Evolutionary conservation across 2,329 filamentous ascomycete species (phyloP), one percentile per base, ranked within the genome.

Genomic region (Parafenestella ontariensis): DNA sequence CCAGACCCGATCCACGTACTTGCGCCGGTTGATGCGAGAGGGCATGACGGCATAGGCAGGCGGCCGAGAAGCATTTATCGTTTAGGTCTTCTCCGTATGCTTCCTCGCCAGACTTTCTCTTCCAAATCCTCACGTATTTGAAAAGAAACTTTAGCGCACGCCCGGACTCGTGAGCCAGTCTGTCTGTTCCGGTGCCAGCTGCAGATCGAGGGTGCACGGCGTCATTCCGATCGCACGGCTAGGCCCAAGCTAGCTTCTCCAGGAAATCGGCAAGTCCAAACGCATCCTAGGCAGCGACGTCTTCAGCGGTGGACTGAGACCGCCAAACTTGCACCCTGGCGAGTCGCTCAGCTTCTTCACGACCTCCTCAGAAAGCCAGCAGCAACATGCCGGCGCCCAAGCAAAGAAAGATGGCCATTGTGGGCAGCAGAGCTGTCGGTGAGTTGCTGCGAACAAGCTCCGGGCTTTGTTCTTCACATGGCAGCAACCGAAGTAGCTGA

Each of bases 351-450:
- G 54, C 62, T 29, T 54, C 54, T 37, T 46, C 54, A 56, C 56
- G 44, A 31, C 51, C 54, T 50, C 52, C 24, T 46, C 50, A 43
- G 28, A 56, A 52, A 54, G 42, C 55, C 53, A 57, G 42, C 62
- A 69, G 45, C 64, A 70, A 65, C 42, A 91, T 91, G 88, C 83
- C 87, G 65, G 79, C 88, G 43, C 85, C 89, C 54, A 96, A 96
- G 79, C 92, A 96, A 79, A 85, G 93, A 71, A 97, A 97, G 84
- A 89, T 97, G 76, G 93, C 93, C 78, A 94, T 97, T 79, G 92
- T 97, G 61, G 93, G 93, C 80, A 96, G 91, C 80, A 88, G 93
- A 72, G 95, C 93, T 58, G 93, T 97, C 74, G 89, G 89, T 92
- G 84, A 85, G 79, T 71, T 43, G 49, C 37, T 44, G 39, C 53